Percentiles rank a stretch among this genome's conserved stretches.
Conservation (phyloP, 805 yeast genomes). For the Saccharomycopsis sp. region DNA sequence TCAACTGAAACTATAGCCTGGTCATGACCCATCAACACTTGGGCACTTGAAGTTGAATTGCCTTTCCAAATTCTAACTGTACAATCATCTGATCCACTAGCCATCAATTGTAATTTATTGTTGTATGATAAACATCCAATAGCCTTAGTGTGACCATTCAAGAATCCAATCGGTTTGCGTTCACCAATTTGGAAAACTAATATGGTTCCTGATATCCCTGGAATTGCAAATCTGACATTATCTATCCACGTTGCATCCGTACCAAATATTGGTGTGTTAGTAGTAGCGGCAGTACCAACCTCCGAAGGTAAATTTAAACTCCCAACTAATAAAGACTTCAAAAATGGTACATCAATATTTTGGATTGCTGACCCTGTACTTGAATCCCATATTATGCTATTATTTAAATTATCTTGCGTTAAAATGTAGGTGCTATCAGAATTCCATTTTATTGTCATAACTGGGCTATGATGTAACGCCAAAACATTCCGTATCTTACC, state of each 20-base stretch:
- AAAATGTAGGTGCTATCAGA: constrained; percentile 45
- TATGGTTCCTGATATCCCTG: constrained; percentile 50
- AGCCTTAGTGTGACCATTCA: constrained; percentile 60
- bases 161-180: constrained; percentile 40
- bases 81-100: constrained; percentile 75
- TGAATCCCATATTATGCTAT: constrained; percentile 61
- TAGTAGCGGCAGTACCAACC: constrained; percentile 13
- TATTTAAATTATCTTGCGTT: constrained; percentile 51
- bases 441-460: constrained; percentile 57
- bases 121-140: constrained; percentile 54
- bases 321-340: constrained; percentile 22
- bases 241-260: constrained; percentile 72
- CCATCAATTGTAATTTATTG: constrained; percentile 42
- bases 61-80: constrained; percentile 72
- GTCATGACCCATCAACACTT: constrained; percentile 45
- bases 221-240: constrained; percentile 59
- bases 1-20: constrained; percentile 48
- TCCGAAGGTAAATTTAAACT: too few species aligned
- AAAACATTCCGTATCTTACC: constrained; percentile 57
- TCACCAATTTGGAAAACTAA: constrained; percentile 47
- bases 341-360: constrained; percentile 32
- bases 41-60: constrained; percentile 44
- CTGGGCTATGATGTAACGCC: constrained; percentile 46
- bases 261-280: constrained; percentile 27
- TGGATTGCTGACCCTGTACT: constrained; percentile 43